These are phyloP conservation scores for Fistulina hepatica DNA, from an alignment of 1,284 basidiomycete genomes.

Conservation along the genomic window DNA sequence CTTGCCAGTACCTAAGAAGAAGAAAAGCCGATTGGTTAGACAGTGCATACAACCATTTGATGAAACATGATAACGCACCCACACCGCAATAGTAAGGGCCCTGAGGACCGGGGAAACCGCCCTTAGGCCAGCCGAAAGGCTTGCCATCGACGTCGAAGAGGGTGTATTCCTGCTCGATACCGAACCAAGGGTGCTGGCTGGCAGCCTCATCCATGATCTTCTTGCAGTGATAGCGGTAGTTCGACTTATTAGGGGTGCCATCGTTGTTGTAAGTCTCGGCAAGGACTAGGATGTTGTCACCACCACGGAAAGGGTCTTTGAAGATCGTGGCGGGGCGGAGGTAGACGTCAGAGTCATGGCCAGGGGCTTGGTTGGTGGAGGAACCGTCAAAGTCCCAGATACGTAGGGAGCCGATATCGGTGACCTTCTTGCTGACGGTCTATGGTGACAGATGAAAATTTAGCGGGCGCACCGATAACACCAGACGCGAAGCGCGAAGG, in stretches of 20 bases:
- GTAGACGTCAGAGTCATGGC: constrained; percentile 93
- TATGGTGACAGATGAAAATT: constrained; percentile 25
- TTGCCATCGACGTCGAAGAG: constrained; percentile 89
- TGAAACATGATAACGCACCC: no score
- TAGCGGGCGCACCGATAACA: constrained; percentile 9
- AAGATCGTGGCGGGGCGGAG: constrained; percentile 96
- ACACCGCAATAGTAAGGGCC: constrained; percentile 99
- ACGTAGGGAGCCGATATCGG: constrained; percentile 79
- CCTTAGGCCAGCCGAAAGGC: constrained; percentile 96
- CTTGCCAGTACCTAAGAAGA: constrained; percentile 71
- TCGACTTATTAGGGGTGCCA: constrained; percentile 96
- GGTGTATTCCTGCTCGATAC: constrained; percentile 99
- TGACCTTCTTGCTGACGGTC: constrained; percentile 78
- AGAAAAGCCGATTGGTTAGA: constrained; percentile 7
- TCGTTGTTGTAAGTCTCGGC: constrained; percentile 99
- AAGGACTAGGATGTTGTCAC: constrained; percentile 95
- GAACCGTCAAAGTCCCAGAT: constrained; percentile 99
- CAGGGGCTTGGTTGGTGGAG: constrained; percentile 93
- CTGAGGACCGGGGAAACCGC: constrained; percentile 98
- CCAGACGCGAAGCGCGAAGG: constrained; percentile 4
- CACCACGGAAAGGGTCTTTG: constrained; percentile 98
- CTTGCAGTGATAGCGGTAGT: constrained; percentile 84
- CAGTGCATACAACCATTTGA: constrained; percentile 2
- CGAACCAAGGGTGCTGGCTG: constrained; percentile 88
- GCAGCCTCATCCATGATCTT: constrained; percentile 91